phyloP scores from a whole-genome alignment of 176 grass and related monocot genomes.

The Puya raimondii region DNA sequence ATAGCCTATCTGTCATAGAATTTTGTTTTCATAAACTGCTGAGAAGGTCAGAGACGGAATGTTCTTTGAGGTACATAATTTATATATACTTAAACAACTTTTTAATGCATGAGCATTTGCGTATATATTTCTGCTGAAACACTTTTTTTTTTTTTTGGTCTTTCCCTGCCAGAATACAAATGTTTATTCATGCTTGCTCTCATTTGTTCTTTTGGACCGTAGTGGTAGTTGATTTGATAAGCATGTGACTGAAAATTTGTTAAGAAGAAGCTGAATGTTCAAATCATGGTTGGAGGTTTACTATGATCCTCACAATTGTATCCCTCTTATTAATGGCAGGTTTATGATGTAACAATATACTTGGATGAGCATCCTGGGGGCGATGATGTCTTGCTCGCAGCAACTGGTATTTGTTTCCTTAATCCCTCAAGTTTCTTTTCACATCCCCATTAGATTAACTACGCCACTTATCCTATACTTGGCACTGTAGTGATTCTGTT shows the following conservation, averaged over 20 bases:
- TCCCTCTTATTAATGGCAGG: constrained; percentile 22
- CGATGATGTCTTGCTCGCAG: constrained; percentile 53
- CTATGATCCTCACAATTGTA: not conserved
- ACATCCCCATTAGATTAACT: not conserved
- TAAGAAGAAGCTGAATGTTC: not conserved
- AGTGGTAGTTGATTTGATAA: not conserved
- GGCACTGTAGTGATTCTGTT: not conserved
- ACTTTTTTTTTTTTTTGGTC: too few species aligned
- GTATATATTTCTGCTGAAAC: too few species aligned
- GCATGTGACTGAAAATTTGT: not conserved
- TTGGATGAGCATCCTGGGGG: constrained; percentile 93
- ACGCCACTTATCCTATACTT: not conserved
- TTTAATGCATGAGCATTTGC: not conserved
- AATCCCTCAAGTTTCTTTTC: not conserved
- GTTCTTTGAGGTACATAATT: not conserved
- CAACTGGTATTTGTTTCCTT: constrained; percentile 34
- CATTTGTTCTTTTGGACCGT: not conserved
- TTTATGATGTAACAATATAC: constrained; percentile 87
- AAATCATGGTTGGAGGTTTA: not conserved
- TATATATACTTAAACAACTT: not conserved
- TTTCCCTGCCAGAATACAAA: not conserved
- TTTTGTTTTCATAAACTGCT: not conserved
- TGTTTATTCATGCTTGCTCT: not conserved
- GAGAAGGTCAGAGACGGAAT: not conserved
- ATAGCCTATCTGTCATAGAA: too few species aligned